A percentile compares a stretch with the other conserved stretches of the same genome.
phyloP scores from a whole-genome alignment of 2,329 filamentous ascomycete species.

The Teratosphaeria zuluensis region DNA sequence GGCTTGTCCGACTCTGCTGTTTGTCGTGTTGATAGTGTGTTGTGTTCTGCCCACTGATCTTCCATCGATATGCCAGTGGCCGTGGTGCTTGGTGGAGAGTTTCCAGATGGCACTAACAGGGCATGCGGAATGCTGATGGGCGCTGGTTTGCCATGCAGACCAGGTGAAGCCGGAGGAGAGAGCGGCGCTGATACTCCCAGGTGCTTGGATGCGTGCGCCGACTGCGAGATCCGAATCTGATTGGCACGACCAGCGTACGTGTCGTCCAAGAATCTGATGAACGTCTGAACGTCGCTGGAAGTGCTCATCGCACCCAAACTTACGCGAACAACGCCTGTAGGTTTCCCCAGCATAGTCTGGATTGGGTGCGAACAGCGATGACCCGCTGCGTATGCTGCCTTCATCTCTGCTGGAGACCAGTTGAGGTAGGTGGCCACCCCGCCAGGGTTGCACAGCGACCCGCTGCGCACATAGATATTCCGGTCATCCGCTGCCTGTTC shows the following conservation, averaged over 20 bases:
- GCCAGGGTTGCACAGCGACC: slow-evolving; percentile 47
- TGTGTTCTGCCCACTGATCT: slow-evolving; percentile 3
- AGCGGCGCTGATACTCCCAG: slow-evolving; percentile 1
- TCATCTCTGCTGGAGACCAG: slow-evolving; percentile 47
- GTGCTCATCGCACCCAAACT: slow-evolving; percentile 56
- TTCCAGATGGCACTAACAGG: slow-evolving; percentile 2
- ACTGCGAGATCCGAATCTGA: not conserved
- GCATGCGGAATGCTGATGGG: slow-evolving; percentile 10
- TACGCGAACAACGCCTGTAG: slow-evolving; percentile 52
- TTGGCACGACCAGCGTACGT: slow-evolving; percentile 17
- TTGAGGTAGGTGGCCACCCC: slow-evolving; percentile 38
- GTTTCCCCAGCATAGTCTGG: slow-evolving; percentile 44
- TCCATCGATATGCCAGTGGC: slow-evolving; percentile 12
- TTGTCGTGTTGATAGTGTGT: not conserved
- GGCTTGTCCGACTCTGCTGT: slow-evolving; percentile 9
- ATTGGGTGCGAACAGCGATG: slow-evolving; percentile 48
- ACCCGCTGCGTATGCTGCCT: slow-evolving; percentile 45
- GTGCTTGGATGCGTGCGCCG: not conserved
- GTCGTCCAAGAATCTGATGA: slow-evolving; percentile 41
- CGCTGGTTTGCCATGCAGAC: slow-evolving; percentile 1
- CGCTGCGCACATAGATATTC: slow-evolving; percentile 52
- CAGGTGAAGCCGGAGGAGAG: slow-evolving; percentile 5
- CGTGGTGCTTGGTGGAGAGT: slow-evolving; percentile 9
- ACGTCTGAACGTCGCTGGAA: slow-evolving; percentile 46
- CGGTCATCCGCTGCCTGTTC: slow-evolving; percentile 47